Evolutionary conservation across 768 basidiomycete genomes (phyloP).

Genomic region (Chalciporus piperatus): DNA sequence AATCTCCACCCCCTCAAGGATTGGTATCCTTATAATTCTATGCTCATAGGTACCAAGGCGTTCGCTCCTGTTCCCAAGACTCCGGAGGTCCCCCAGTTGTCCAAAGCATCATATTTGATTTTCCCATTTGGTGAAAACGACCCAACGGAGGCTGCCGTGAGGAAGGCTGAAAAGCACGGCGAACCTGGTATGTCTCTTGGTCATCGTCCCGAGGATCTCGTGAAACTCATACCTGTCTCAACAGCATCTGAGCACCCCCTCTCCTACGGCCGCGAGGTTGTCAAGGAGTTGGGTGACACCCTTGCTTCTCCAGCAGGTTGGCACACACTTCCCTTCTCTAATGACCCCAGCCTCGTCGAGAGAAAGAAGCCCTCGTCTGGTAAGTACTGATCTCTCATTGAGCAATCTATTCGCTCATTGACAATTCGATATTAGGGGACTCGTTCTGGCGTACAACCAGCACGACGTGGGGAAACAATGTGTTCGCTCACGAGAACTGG

Average conservation of each 20-base stretch:
- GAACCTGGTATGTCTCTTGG: conserved; percentile 8
- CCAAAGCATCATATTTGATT: conserved; percentile 61
- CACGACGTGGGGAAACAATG: conserved; percentile 87
- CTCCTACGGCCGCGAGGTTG: conserved; percentile 30
- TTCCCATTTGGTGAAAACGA: conserved; percentile 86
- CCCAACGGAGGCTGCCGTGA: conserved; percentile 51
- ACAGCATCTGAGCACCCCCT: conserved; percentile 9
- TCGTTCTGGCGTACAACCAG: conserved; percentile 61
- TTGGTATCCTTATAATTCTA: neutral
- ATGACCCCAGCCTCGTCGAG: conserved; percentile 52
- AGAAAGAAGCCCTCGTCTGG: conserved; percentile 7
- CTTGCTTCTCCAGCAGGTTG: conserved; percentile 87
- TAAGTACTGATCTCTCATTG: neutral
- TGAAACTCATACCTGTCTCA: neutral
- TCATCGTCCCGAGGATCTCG: neutral
- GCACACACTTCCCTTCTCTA: conserved; percentile 75
- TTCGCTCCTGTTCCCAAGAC: conserved; percentile 11
- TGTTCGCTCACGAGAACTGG: conserved; percentile 95
- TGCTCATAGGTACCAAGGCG: conserved; percentile 7
- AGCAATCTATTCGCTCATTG: neutral
- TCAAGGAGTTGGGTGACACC: conserved; percentile 69
- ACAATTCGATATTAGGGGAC: conserved; percentile 14
- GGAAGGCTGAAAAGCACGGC: conserved; percentile 17
- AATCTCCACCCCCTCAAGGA: no score
- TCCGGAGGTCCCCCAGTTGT: conserved; percentile 7